Percentiles rank a stretch among this genome's conserved stretches.
These are phyloP conservation scores for Physcia stellaris DNA, from an alignment of 495 filamentous ascomycete species.

Conservation along the genomic window DNA sequence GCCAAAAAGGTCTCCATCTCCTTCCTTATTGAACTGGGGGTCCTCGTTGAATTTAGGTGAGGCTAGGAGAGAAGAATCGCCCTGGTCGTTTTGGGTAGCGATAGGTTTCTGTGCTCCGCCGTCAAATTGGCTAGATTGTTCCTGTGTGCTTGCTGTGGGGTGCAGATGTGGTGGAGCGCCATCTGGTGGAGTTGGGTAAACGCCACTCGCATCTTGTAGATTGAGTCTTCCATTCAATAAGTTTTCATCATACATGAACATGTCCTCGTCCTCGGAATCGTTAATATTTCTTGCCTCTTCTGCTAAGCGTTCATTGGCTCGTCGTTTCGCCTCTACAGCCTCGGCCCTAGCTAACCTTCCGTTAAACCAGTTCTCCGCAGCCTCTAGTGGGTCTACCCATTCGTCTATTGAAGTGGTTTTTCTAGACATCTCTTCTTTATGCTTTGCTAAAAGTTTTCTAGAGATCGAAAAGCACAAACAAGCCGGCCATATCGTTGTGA, in stretches of 20 bases:
- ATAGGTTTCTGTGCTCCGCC: slow-evolving; percentile 19
- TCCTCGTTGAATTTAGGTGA: too few species aligned
- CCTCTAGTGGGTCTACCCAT: slow-evolving; percentile 56
- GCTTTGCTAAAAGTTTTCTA: too few species aligned
- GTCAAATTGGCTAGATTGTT: slow-evolving; percentile 26
- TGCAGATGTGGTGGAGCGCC: slow-evolving; percentile 44
- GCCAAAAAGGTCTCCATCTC: slow-evolving; percentile 53
- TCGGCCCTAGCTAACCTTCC: slow-evolving; percentile 33
- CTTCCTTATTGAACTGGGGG: too few species aligned
- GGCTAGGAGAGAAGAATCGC: too few species aligned
- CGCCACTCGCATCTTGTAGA: slow-evolving; percentile 41
- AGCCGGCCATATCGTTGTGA: too few species aligned
- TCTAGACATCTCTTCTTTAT: too few species aligned
- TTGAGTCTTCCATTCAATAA: slow-evolving; percentile 37
- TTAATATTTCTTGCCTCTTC: slow-evolving; percentile 30
- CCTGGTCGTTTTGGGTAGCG: too few species aligned
- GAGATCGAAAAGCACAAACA: too few species aligned
- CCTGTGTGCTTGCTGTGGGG: slow-evolving; percentile 36
- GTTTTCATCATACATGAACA: slow-evolving; percentile 18
- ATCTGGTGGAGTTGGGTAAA: slow-evolving; percentile 86
- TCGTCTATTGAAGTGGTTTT: too few species aligned
- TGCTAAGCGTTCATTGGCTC: slow-evolving; percentile 34
- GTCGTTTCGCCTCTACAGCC: slow-evolving; percentile 30
- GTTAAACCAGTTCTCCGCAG: slow-evolving; percentile 56
- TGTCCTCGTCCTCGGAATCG: not conserved